Base-by-base conservation (phyloP, 2,329 filamentous ascomycete genomes). In the Teratosphaeria zuluensis region DNA sequence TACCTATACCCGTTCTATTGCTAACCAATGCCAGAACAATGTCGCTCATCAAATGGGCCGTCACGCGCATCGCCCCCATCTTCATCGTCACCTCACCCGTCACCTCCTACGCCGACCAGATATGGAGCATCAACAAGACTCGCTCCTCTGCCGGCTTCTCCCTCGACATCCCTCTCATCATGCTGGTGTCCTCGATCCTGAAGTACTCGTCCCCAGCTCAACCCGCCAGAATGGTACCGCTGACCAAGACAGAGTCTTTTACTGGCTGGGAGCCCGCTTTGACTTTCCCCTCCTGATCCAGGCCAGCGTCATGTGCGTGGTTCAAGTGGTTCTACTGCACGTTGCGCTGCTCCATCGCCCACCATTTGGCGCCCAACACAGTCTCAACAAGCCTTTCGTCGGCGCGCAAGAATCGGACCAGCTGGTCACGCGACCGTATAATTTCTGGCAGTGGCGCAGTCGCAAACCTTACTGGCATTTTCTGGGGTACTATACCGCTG, bases 371-470 rank as follows among this genome's bases (percentile, higher is more conserved):
- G 65, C 75, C 4, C 65, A 74, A 11, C 63, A 68, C 57, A 72
- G 68, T 53, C 69, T 75, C 46, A 70, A 72, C 65, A 70, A 74
- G 51, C 88, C 89, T 12, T 91, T 92, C 70, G 77, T 81, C 1
- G 81, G 80, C 78, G 62, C 75, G 70, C 9, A 62, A 67, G 75
- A 58, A 67, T 76, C 57, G 69, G 59, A 74, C 71, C 75, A 69
- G 59, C 71, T 63, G 68, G 69, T 73, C 58, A 78, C 77, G 61
- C 78, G 89, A 28, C 89, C 89, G 0, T 92, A 85, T 70, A 82
- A 85, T 67, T 92, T 92, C 72, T 92, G 89, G 89, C 88, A 89
- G 73, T 92, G 89, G 89, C 81, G 84, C 58, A 83, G 82, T 21
- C 80, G 84, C 5, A 85, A 84, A 66, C 87, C 88, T 76, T 92